Evolutionary conservation across 2,329 filamentous ascomycete species (phyloP), one percentile per base, ranked within the genome.

Genomic region (Didymella glomerata): DNA sequence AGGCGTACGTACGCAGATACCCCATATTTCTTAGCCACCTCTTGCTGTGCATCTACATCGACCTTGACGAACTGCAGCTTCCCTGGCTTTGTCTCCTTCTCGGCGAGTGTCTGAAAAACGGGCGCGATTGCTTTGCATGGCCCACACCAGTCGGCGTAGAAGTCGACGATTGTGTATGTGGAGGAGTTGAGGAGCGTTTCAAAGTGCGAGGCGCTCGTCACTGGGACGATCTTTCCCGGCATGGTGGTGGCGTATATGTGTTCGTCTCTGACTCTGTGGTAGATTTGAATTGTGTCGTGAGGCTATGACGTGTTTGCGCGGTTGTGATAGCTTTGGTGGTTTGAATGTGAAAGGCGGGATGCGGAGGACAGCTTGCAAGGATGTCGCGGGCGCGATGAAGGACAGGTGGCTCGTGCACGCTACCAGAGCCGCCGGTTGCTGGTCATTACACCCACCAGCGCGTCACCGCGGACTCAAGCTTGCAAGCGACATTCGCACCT

Each of bases 101-200:
- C 78, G 58, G 83, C 84, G 54, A 85, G 78, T 64, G 81, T 75
- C 54, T 81, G 80, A 68, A 85, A 81, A 0, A 71, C 75, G 28
- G 84, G 84, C 3, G 80, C 79, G 54, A 86, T 83, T 32, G 80
- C 77, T 68, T 84, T 84, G 78, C 84, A 86, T 27, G 84, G 84
- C 2, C 83, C 83, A 70, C 84, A 85, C 83, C 84, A 86, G 63
- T 81, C 81, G 14, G 82, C 82, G 70, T 81, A 83, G 78, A 83
- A 84, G 72, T 84, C 82, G 68, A 82, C 77, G 54, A 84, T 76
- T 54, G 81, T 78, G 62, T 75, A 77, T 25, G 74, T 75, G 51
- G 72, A 72, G 3, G 71, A 66, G 36, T 67, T 69, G 49, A 77
- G 67, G 27, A 78, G 69, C 38, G 67, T 72, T 28, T 70, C 68